These are phyloP conservation scores for Solanum paucissectum DNA, from an alignment of 257 asterid species.

Conservation along the genomic window DNA sequence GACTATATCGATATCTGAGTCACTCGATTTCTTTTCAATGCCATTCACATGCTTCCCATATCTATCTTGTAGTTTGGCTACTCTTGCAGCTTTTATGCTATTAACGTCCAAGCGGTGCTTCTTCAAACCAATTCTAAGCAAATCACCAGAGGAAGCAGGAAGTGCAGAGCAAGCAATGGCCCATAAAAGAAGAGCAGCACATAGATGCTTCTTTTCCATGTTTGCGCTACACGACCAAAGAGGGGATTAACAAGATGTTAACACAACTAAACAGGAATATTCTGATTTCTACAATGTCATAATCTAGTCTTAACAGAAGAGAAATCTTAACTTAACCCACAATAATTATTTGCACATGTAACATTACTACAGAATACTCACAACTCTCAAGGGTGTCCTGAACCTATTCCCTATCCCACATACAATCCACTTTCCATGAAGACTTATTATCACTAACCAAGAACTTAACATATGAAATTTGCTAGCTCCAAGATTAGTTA, in stretches of 20 bases:
- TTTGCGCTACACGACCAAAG: neutral
- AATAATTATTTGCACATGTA: neutral
- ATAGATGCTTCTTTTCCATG: constrained; percentile 42
- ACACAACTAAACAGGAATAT: neutral
- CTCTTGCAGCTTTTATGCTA: constrained; percentile 43
- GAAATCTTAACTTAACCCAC: neutral
- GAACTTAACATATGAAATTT: neutral
- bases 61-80: constrained; percentile 30
- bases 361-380: neutral
- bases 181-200: constrained; percentile 33
- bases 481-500: neutral
- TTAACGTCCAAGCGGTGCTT: constrained; percentile 44
- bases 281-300: neutral
- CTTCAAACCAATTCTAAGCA: constrained; percentile 52
- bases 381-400: neutral
- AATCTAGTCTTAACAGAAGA: neutral
- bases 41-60: constrained; percentile 18
- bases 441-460: neutral
- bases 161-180: constrained; percentile 34
- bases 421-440: neutral
- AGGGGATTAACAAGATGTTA: neutral
- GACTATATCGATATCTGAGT: constrained; percentile 35
- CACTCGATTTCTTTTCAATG: constrained; percentile 32
- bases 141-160: constrained; percentile 48
- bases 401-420: neutral